A percentile compares a stretch with the other conserved stretches of the same genome.
Conservation (phyloP, 257 asterid species). For the Jasminum sambac region DNA sequence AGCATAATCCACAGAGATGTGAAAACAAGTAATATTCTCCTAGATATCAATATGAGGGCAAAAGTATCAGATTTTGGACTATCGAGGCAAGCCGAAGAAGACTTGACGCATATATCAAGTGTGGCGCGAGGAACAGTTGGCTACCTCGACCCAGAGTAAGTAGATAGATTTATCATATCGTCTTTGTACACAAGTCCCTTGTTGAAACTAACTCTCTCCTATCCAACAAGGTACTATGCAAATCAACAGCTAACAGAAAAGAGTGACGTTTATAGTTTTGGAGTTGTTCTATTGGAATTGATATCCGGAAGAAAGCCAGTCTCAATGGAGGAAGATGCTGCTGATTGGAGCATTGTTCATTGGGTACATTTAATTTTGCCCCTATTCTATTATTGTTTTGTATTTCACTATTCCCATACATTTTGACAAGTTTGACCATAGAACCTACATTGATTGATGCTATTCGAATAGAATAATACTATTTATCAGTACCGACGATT, state of each 20-base stretch:
- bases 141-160: constrained; percentile 99
- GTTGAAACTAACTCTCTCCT: constrained; percentile 15
- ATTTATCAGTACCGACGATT: no score
- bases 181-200: neutral
- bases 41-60: constrained; percentile 91
- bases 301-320: constrained; percentile 92
- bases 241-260: constrained; percentile 93
- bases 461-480: neutral
- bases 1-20: constrained; percentile 95
- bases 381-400: constrained; percentile 6
- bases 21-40: constrained; percentile 87
- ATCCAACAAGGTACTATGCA: constrained; percentile 74
- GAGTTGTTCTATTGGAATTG: constrained; percentile 90
- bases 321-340: constrained; percentile 76
- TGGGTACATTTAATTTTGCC: constrained; percentile 76
- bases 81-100: constrained; percentile 97
- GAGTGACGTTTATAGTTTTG: constrained; percentile 95
- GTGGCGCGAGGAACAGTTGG: constrained; percentile 98
- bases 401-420: neutral
- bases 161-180: constrained; percentile 33
- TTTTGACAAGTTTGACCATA: neutral
- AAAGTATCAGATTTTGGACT: constrained; percentile 98
- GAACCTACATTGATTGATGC: neutral
- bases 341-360: constrained; percentile 97
- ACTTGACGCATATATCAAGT: constrained; percentile 84